Evolutionary conservation across 108 stramenopile genomes (phyloP).

Genomic region (Cylindrotheca fusiformis): DNA sequence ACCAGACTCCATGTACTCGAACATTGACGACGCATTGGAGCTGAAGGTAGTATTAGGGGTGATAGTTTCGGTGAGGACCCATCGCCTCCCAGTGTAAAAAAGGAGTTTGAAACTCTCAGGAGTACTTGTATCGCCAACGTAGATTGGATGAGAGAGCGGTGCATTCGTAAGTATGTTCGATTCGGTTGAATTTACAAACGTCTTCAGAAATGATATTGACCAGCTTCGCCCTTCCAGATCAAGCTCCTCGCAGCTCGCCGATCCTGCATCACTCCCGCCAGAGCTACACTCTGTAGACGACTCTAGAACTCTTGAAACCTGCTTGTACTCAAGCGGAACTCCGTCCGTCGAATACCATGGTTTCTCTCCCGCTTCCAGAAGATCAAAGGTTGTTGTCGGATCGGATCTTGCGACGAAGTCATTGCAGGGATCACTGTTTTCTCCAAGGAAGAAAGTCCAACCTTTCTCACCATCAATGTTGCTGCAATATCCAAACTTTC

Average conservation of each 20-base stretch:
- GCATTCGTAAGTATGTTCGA: background rate
- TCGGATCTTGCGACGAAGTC: background rate
- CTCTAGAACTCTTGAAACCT: background rate
- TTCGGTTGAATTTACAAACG: background rate
- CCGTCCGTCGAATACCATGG: background rate
- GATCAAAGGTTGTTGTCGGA: background rate
- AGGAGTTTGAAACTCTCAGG: background rate
- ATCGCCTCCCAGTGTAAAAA: background rate
- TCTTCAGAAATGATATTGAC: background rate
- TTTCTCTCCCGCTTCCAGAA: background rate
- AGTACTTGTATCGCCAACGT: background rate
- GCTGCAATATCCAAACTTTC: slow-evolving; percentile 40
- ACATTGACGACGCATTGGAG: background rate
- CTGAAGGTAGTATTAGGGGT: background rate
- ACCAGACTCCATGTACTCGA: background rate
- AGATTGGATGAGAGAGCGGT: background rate
- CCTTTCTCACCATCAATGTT: slow-evolving; percentile 30
- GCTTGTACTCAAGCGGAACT: background rate
- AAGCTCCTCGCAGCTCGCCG: background rate
- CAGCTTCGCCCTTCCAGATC: too few relatives aligned
- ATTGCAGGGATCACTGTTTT: background rate
- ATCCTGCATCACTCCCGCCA: background rate
- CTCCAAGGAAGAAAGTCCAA: background rate
- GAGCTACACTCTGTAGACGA: background rate
- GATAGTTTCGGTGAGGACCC: background rate